These are phyloP conservation scores for Ceratorhiza oryzae-sativae DNA, from an alignment of 1,284 basidiomycete genomes.

Conservation along the genomic window DNA sequence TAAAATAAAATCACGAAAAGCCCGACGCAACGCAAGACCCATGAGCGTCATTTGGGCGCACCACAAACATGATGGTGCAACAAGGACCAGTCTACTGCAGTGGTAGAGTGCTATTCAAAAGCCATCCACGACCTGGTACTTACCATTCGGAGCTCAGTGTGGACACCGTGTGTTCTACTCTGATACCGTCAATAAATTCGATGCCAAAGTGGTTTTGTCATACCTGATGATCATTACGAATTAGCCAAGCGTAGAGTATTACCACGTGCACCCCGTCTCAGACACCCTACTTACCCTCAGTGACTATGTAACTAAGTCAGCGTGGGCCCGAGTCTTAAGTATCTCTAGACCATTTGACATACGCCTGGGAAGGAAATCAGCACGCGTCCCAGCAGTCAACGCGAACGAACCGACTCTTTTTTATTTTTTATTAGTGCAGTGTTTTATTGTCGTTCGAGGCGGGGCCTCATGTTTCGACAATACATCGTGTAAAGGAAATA, in stretches of 20 bases:
- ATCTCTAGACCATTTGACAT: not conserved
- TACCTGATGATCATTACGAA: too few species aligned
- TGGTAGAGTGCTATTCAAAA: slow-evolving; percentile 11
- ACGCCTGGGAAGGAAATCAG: not conserved
- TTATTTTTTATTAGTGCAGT: too few species aligned
- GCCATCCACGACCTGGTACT: too few species aligned
- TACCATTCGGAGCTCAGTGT: not conserved
- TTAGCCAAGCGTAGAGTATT: too few species aligned
- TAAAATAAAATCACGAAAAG: not conserved
- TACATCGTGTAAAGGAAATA: too few species aligned
- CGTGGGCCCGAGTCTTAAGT: not conserved
- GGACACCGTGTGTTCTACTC: not conserved
- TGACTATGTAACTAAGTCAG: not conserved
- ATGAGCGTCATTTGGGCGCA: slow-evolving; percentile 17
- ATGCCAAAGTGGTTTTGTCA: too few species aligned
- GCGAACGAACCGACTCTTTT: too few species aligned
- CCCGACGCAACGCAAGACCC: not conserved
- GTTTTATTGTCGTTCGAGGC: too few species aligned
- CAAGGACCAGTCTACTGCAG: not conserved
- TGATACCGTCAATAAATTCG: not conserved
- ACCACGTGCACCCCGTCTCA: not conserved
- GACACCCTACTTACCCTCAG: not conserved
- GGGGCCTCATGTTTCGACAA: too few species aligned
- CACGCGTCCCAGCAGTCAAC: not conserved
- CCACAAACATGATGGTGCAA: not conserved